Evolutionary conservation across 2,329 filamentous ascomycete species (phyloP), one percentile per base, ranked within the genome.

Genomic region (Talaromyces piceae): DNA sequence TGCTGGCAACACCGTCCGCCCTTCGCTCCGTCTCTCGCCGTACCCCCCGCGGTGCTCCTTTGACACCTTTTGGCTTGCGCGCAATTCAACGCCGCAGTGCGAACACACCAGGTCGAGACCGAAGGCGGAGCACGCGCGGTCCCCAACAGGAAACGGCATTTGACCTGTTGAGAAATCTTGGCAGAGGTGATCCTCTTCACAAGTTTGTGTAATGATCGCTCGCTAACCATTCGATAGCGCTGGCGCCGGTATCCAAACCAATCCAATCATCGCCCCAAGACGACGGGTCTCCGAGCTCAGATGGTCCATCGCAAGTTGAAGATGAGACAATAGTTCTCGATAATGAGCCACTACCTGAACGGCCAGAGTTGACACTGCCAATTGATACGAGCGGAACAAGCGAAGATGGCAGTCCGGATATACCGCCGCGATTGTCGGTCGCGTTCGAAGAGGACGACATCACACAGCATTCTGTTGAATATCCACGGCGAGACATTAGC

Each of bases 51-150:
- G 64, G 58, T 16, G 72, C 72, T 13, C 78, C 77, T 7, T 74
- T 76, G 4, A 81, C 78, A 13, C 78, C 78, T 1, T 75, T 80
- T 68, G 77, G 76, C 23, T 71, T 80, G 51, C 71, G 75, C 39
- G 77, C 78, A 8, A 67, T 79, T 25, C 73, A 79, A 62, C 74
- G 78, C 57, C 76, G 77, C 57, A 75, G 75, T 11, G 73, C 72
- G 4, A 73, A 73, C 55, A 78, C 77, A 2, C 75, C 77, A 18
- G 70, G 67, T 28, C 71, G 75, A 11, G 70, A 77, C 57, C 70
- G 73, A 43, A 64, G 77, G 50, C 69, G 73, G 54, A 79, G 77
- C 54, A 73, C 72, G 23, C 67, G 75, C 28, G 51, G 51, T 20
- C 56, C 75, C 50, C 73, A 77, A 58, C 65, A 77, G 37, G 77